Conservation (phyloP, 139 green algal species). For the Pseudopediastrum boryanum region DNA sequence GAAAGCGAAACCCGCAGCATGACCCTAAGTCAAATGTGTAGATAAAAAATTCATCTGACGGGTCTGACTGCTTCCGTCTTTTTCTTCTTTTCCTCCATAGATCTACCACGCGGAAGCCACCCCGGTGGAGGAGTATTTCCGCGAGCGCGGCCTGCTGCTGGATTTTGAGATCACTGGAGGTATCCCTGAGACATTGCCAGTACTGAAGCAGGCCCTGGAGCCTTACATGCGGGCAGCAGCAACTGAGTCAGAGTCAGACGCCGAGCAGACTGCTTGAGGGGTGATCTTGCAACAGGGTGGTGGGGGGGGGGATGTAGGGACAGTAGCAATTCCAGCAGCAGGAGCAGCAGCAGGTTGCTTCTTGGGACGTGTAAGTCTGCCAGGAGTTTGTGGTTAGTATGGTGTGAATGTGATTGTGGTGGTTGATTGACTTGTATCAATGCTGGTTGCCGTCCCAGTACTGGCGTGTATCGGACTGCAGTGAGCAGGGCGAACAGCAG, state of each 20-base stretch:
- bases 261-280: neutral
- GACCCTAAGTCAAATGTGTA: too few relatives aligned
- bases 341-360: neutral
- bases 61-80: too few relatives aligned
- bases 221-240: slow-evolving; percentile 24
- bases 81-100: slow-evolving; percentile 34
- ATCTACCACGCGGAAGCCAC: slow-evolving; percentile 74
- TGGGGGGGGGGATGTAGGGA: neutral
- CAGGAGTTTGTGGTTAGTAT: too few relatives aligned
- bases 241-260: neutral
- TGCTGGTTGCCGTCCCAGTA: too few relatives aligned
- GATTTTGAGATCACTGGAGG: slow-evolving; percentile 95
- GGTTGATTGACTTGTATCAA: too few relatives aligned
- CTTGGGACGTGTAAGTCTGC: too few relatives aligned
- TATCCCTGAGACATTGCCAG: slow-evolving; percentile 93
- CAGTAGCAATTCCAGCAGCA: neutral
- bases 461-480: too few relatives aligned
- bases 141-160: slow-evolving; percentile 66
- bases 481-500: too few relatives aligned
- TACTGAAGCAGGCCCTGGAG: slow-evolving; percentile 66
- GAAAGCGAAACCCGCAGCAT: too few relatives aligned
- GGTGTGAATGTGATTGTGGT: too few relatives aligned
- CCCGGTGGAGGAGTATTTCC: slow-evolving; percentile 92
- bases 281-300: neutral
- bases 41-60: too few relatives aligned